phyloP scores from a whole-genome alignment of 108 stramenopile genomes.

The Bacterosira constricta region DNA sequence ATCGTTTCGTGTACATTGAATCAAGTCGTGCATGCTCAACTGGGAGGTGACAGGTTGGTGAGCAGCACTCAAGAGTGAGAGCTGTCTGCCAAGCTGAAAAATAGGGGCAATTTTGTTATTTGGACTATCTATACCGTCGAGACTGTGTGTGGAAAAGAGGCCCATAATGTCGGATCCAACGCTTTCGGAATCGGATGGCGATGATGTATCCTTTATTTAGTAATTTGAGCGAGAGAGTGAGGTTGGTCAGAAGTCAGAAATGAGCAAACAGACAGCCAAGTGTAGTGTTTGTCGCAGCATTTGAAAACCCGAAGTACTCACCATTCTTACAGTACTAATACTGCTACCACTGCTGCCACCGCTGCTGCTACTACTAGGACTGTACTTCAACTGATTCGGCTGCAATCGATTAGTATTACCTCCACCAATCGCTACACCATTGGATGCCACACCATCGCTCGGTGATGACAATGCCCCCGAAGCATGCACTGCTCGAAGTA shows the following conservation, averaged over 20 bases:
- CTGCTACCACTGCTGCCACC: not conserved
- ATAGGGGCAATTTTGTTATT: not conserved
- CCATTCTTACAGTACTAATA: not conserved
- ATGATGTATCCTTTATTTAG: not conserved
- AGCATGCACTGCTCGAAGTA: conserved; percentile 40
- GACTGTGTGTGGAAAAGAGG: conserved; percentile 28
- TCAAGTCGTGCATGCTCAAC: conserved; percentile 28
- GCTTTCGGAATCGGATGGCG: conserved; percentile 20
- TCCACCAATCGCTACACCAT: not conserved
- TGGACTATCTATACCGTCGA: conserved; percentile 3
- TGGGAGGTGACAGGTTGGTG: conserved; percentile 24
- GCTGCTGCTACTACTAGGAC: conserved; percentile 20
- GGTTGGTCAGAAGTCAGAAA: not conserved
- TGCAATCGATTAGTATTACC: conserved; percentile 20
- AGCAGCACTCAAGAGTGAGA: conserved; percentile 40
- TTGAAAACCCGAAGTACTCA: not conserved
- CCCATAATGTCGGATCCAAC: conserved; percentile 42
- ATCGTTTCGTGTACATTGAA: not conserved
- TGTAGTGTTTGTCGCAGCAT: not conserved
- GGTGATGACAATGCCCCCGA: conserved; percentile 34
- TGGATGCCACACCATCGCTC: conserved; percentile 21
- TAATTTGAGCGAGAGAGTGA: not conserved
- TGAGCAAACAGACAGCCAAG: not conserved
- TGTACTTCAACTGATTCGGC: conserved; percentile 44
- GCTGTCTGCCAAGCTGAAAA: conserved; percentile 16